A percentile compares a stretch with the other conserved stretches of the same genome.
Evolutionary conservation across 768 basidiomycete species (phyloP).

Genomic region (Suillus subluteus): DNA sequence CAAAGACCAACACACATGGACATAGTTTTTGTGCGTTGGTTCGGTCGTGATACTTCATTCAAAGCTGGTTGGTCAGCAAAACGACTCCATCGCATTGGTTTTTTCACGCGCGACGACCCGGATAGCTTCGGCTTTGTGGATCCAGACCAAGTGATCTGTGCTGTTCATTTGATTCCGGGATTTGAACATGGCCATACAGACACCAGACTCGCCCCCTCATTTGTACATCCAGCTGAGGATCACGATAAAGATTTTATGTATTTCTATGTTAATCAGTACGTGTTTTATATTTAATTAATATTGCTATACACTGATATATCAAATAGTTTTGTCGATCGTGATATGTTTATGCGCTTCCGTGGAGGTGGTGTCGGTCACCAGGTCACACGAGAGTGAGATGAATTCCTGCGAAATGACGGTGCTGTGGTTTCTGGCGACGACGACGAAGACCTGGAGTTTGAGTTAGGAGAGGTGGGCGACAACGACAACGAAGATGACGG

Average conservation of each 20-base stretch:
- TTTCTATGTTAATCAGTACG: conserved; percentile 38
- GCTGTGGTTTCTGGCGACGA: too few relatives aligned
- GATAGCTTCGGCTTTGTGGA: conserved; percentile 50
- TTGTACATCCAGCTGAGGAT: not conserved
- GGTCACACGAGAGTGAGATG: too few relatives aligned
- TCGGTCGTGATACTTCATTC: conserved; percentile 30
- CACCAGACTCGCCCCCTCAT: conserved; percentile 20
- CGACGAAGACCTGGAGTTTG: too few relatives aligned
- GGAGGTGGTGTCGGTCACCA: too few relatives aligned
- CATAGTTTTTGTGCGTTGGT: conserved; percentile 44
- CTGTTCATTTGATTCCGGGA: not conserved
- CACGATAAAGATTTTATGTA: conserved; percentile 1
- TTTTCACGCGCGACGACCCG: conserved; percentile 11
- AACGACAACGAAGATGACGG: too few relatives aligned
- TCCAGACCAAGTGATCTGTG: conserved; percentile 26
- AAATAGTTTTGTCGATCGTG: too few relatives aligned
- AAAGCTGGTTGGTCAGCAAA: conserved; percentile 28
- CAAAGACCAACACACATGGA: not conserved
- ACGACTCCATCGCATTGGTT: conserved; percentile 36
- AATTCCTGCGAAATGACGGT: too few relatives aligned
- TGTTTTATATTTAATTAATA: not conserved
- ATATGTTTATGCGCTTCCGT: too few relatives aligned
- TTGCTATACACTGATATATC: too few relatives aligned
- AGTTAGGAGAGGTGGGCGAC: too few relatives aligned
- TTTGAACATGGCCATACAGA: conserved; percentile 1